Evolutionary conservation across 345 rosid genomes (phyloP), one percentile per base, ranked within the genome.

Genomic region (Populus euphratica): DNA sequence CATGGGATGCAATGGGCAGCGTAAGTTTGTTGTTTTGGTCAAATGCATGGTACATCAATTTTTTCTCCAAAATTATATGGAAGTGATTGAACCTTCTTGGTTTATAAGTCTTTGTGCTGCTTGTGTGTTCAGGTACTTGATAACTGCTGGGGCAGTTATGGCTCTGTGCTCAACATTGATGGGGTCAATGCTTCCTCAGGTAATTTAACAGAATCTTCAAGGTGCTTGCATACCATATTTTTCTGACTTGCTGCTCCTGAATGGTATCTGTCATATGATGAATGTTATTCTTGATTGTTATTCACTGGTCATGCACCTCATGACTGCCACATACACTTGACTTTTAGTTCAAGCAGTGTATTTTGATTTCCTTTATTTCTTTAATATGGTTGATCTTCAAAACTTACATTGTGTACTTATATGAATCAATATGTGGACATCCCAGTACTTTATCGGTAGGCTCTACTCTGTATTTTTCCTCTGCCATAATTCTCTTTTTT

Each of bases 151-250:
- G 85, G 97, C 99, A 78, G 82, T 88, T 78, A 92, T 93, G 88
- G 99, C 99, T 50, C 98, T 96, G 63, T 93, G 97, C 84, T 89
- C 99, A 64, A 92, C 97, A 77, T 78, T 96, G 79, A 86, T 96
- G 99, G 99, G 99, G 72, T 86, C 98, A 11, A 70, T 96, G 44
- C 99, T 96, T 78, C 99, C 99, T 83, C 99, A 96, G 94, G 98
- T 96, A 89, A 75, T 73, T 44, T 18, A 21, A 44, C 47, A 50
- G 16, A 25, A 5, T 47, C 29, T 21, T 27, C 10, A 5, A 33
- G 23, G 3, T 59, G 27, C 29, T 59, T n/a, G 63, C 3, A 12
- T 38, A 49, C 29, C 59, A 14, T 38, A 73, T 74, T 47, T 66
- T n/a, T 43, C 41, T 69, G 49, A 52, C 52, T 4, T 47, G 50